Conservation (phyloP, 148 eudicot species). For the Drosera capensis region DNA sequence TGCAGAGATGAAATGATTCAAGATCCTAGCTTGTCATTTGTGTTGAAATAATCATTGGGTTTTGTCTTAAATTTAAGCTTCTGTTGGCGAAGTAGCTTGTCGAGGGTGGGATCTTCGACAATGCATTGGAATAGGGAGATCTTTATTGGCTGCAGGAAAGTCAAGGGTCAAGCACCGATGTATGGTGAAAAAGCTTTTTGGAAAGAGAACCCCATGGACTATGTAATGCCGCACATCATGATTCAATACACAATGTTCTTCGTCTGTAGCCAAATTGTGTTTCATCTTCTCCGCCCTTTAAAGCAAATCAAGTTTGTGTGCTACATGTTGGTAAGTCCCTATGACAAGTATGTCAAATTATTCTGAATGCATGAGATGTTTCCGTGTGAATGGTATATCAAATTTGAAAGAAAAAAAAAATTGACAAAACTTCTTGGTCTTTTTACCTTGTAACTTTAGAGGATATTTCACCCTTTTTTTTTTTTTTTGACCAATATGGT, state of each 20-base stretch:
- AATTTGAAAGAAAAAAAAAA: not conserved
- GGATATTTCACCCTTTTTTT: too few relatives aligned
- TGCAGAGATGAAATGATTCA: too few relatives aligned
- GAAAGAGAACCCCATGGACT: not conserved
- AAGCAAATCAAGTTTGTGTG: slow-evolving; percentile 7
- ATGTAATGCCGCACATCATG: not conserved
- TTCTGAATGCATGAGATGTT: not conserved
- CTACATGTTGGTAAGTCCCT: slow-evolving; percentile 2
- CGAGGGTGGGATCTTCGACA: too few relatives aligned
- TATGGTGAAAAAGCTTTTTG: not conserved
- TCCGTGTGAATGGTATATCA: not conserved
- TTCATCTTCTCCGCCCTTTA: slow-evolving; percentile 3
- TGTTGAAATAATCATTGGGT: too few relatives aligned
- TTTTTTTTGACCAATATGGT: too few relatives aligned
- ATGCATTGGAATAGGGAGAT: not conserved
- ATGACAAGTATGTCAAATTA: not conserved
- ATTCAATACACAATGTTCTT: not conserved
- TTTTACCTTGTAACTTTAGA: too few relatives aligned
- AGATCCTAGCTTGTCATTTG: too few relatives aligned
- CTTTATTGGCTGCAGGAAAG: not conserved
- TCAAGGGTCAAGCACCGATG: not conserved
- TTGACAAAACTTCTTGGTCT: too few relatives aligned
- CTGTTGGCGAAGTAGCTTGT: too few relatives aligned
- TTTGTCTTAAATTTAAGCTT: too few relatives aligned
- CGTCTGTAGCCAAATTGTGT: not conserved